phyloP scores from a whole-genome alignment of 2,329 filamentous ascomycete genomes.

The Sporothrix brunneoviolacea region DNA sequence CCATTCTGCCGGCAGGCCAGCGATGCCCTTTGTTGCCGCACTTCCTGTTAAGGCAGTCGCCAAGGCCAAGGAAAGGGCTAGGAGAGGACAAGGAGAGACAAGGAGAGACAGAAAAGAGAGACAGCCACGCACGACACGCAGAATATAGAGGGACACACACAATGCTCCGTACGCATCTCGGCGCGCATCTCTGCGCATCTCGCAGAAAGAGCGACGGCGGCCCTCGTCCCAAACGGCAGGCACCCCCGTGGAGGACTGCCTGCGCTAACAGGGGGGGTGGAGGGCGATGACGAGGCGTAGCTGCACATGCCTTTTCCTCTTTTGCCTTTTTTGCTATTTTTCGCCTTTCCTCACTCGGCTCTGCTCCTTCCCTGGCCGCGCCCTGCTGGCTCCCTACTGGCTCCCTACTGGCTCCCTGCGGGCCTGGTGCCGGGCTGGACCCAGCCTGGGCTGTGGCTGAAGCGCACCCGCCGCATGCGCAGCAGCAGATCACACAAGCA shows the following conservation, averaged over 20 bases:
- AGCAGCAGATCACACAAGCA: constrained; percentile 6
- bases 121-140: too few species aligned
- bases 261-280: constrained; percentile 12
- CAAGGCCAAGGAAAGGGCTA: background rate
- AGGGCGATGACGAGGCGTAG: constrained; percentile 20
- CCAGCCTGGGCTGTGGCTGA: constrained; percentile 10
- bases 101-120: too few species aligned
- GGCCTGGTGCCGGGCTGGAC: too few species aligned
- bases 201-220: background rate
- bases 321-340: background rate
- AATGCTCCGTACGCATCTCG: too few species aligned
- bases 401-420: too few species aligned
- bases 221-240: too few species aligned
- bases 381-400: too few species aligned
- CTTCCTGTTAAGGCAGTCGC: background rate
- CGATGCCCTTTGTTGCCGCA: background rate
- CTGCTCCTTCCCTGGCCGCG: background rate
- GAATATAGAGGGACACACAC: too few species aligned
- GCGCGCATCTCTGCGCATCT: background rate
- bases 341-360: background rate
- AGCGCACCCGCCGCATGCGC: background rate
- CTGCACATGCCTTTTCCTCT: constrained; percentile 7
- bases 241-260: too few species aligned
- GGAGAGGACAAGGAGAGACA: background rate
- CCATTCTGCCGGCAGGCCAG: constrained; percentile 4